Evolutionary conservation across 2,329 filamentous ascomycete genomes (phyloP), one percentile per base, ranked within the genome.

Genomic region (Acephala macrosclerotiorum): DNA sequence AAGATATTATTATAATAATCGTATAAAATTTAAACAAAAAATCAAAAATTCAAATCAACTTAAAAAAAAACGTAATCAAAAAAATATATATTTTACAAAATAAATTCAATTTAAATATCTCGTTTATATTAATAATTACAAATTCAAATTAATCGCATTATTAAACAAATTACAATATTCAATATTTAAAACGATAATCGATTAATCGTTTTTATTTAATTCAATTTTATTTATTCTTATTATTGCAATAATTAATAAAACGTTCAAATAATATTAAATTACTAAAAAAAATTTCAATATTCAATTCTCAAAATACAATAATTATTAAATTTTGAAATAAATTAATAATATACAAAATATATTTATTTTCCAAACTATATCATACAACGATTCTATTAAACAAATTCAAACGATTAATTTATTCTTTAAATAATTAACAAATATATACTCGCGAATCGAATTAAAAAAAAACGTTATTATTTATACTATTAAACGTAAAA

Each of bases 1-100:
- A 70, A 45, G 62, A 70, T n/a, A 64, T 70, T 16, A n/a, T 69
- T 61, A 69, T 16, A 26, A 70, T 70, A 33, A 58, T 69, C 66
- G 1, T 25, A 69, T 69, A 36, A 49, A 70, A 70, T n/a, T n/a
- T n/a, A 69, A 40, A 67, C 56, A 49, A 26, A 70, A 47, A 68
- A 56, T 61, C 25, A 61, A 55, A 70, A 26, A 68, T 70, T 57
- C 66, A 66, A 42, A 65, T 68, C 68, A 61, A 51, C 62, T 69
- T 68, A 14, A 69, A 69, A 61, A 69, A 53, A 66, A 60, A 69
- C 47, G 58, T 66, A 61, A 62, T 35, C 61, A 69, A 69, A 68
- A 49, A 25, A 58, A 69, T 66, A 33, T 35, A 60, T 68, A 49
- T 49, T 56, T 9, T 14, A 70, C 68, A 61, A 70, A 70, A 61